These are phyloP conservation scores for Myxozyma kluyveri DNA, from an alignment of 805 yeast species.

Conservation along the genomic window DNA sequence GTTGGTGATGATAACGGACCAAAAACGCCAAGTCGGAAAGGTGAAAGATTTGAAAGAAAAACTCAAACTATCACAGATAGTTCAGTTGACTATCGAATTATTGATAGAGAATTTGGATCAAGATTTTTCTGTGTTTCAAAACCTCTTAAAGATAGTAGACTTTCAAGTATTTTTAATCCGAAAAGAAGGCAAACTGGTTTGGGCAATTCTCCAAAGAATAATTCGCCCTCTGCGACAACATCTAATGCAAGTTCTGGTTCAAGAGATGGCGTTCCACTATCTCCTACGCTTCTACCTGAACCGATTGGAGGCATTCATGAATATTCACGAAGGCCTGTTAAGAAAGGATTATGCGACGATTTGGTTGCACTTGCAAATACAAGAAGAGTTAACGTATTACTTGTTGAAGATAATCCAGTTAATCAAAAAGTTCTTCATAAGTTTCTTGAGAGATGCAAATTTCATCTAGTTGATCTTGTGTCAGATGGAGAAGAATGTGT, in stretches of 20 bases:
- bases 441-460: constrained; percentile 36
- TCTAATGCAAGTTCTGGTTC: background rate
- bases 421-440: constrained; percentile 80
- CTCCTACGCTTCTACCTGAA: background rate
- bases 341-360: constrained; percentile 28
- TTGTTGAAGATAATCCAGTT: constrained; percentile 89
- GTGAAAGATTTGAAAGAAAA: background rate
- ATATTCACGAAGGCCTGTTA: too few relatives aligned
- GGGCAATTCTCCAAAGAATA: background rate
- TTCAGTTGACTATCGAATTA: constrained; percentile 12
- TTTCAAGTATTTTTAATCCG: constrained; percentile 16
- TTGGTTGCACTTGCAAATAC: constrained; percentile 22
- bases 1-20: constrained; percentile 2
- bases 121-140: constrained; percentile 28
- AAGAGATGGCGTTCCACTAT: background rate
- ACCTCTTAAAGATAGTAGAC: constrained; percentile 26
- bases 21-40: constrained; percentile 1
- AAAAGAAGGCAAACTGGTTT: background rate
- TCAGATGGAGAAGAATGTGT: constrained; percentile 38
- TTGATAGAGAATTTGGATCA: constrained; percentile 14
- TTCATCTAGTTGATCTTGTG: constrained; percentile 34
- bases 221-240: background rate
- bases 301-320: background rate
- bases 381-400: constrained; percentile 47
- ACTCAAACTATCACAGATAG: constrained; percentile 3